These are phyloP conservation scores for Cutaneotrichosporon sp. DNA, from an alignment of 1,284 basidiomycete species.

Conservation along the genomic window DNA sequence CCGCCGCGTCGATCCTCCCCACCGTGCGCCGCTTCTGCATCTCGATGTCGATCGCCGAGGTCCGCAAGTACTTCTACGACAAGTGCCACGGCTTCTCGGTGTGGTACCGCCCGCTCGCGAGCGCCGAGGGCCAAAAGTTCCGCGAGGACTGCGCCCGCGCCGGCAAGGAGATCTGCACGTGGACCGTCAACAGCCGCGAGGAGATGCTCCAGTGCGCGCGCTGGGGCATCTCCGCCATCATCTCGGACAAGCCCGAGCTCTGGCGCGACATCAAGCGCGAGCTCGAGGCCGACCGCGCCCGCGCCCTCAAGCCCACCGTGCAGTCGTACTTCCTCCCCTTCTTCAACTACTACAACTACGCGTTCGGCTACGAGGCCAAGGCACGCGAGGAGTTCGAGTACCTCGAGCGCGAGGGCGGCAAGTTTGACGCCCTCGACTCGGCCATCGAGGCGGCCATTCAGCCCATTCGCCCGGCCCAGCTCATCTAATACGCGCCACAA, in stretches of 20 bases:
- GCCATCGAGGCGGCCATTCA: neutral
- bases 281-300: conserved; percentile 33
- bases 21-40: conserved; percentile 86
- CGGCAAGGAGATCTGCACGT: conserved; percentile 74
- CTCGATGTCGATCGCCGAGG: conserved; percentile 64
- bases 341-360: conserved; percentile 39
- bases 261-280: conserved; percentile 44
- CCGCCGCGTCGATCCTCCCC: conserved; percentile 74
- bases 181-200: conserved; percentile 82
- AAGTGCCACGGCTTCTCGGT: conserved; percentile 88
- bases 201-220: conserved; percentile 95
- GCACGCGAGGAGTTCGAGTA: conserved; percentile 49
- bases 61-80: conserved; percentile 87
- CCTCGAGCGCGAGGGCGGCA: conserved; percentile 51
- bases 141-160: conserved; percentile 71
- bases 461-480: neutral
- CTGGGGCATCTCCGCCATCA: conserved; percentile 86
- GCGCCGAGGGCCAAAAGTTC: conserved; percentile 69
- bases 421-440: conserved; percentile 26
- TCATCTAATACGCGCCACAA: no score
- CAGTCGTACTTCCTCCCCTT: conserved; percentile 36
- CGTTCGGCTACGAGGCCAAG: conserved; percentile 38
- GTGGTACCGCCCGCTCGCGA: conserved; percentile 73
- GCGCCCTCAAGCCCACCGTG: conserved; percentile 37
- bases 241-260: conserved; percentile 68